Evolutionary conservation across 2,329 filamentous ascomycete species (phyloP), one percentile per base, ranked within the genome.

Genomic region (Colletotrichum brevisporum): DNA sequence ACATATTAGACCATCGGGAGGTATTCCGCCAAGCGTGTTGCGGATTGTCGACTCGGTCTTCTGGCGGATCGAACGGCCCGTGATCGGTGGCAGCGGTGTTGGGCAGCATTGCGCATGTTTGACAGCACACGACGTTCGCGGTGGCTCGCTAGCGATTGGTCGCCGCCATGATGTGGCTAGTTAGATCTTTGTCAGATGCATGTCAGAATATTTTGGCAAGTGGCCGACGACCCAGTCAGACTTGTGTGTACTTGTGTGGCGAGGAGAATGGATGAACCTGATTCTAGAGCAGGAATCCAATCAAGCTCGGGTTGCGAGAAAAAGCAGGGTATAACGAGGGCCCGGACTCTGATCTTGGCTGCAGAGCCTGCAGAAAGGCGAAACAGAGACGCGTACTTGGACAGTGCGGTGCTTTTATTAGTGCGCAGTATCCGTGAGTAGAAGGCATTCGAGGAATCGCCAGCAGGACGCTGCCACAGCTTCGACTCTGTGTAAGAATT

Each of bases 351-450:
- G 9, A 26, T 45, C 45, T 54, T 58, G 53, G 53, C 65, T 68
- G 61, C 54, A 50, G 60, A 58, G 53, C 47, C 65, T 68, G 61
- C 54, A 50, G 60, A 58, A 48, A 24, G 41, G 52, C 65, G 65
- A 64, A 68, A 58, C 60, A 27, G n/a, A 48, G 64, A 54, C 60
- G 65, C 65, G 59, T 67, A 63, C 53, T 31, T 57, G 45, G 56
- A 47, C 59, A 39, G 59, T 67, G 31, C 31, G 31, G 10, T 36
- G 31, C 31, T 36, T 31, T 36, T 36, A 36, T 10, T 36, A 36
- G 31, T 36, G 59, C 64, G 31, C 51, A 45, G 36, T 13, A 36
- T 56, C 36, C 27, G 64, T 57, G 52, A 26, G 45, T 21, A 8
- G 43, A 12, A n/a, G 36, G 31, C 31, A 36, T 36, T 9, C 31